These are phyloP conservation scores for Cylindrotheca closterium DNA, from an alignment of 108 stramenopile species.

Conservation along the genomic window DNA sequence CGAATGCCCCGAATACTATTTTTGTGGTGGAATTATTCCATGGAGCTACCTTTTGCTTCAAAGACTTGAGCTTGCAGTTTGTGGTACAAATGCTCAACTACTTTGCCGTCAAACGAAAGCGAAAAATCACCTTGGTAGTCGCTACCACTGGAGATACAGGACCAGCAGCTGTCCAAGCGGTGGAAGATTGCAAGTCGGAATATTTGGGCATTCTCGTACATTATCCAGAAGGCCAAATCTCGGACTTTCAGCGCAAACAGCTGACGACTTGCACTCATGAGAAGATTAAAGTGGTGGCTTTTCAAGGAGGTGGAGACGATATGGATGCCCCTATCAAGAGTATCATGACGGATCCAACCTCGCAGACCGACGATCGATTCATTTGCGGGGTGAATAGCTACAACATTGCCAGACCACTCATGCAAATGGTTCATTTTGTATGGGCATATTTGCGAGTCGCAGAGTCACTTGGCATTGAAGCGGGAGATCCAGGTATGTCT, in stretches of 20 bases:
- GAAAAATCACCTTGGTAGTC: conserved; percentile 60
- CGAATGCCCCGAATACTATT: neutral
- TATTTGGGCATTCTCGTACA: conserved; percentile 70
- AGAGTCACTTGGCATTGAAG: conserved; percentile 39
- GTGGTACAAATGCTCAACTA: conserved; percentile 60
- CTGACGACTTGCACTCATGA: conserved; percentile 52
- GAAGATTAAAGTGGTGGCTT: conserved; percentile 63
- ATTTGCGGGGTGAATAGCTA: conserved; percentile 79
- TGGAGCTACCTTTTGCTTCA: conserved; percentile 92
- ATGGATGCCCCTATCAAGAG: conserved; percentile 88
- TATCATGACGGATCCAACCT: conserved; percentile 35
- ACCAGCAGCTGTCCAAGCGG: conserved; percentile 88
- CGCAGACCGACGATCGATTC: conserved; percentile 8
- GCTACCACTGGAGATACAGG: conserved; percentile 91
- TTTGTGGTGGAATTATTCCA: conserved; percentile 88
- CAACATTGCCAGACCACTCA: conserved; percentile 84
- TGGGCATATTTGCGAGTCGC: conserved; percentile 82
- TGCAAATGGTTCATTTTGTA: conserved; percentile 86
- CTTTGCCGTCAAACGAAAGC: conserved; percentile 58
- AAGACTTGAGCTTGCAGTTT: conserved; percentile 84
- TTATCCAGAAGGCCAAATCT: conserved; percentile 86
- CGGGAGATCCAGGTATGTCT: conserved; percentile 35
- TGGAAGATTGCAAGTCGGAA: conserved; percentile 47
- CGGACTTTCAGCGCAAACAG: conserved; percentile 83
- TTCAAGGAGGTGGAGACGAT: conserved; percentile 90